phyloP scores from a whole-genome alignment of 169 alveolate genomes.

The Plasmodium billcollinsi region DNA sequence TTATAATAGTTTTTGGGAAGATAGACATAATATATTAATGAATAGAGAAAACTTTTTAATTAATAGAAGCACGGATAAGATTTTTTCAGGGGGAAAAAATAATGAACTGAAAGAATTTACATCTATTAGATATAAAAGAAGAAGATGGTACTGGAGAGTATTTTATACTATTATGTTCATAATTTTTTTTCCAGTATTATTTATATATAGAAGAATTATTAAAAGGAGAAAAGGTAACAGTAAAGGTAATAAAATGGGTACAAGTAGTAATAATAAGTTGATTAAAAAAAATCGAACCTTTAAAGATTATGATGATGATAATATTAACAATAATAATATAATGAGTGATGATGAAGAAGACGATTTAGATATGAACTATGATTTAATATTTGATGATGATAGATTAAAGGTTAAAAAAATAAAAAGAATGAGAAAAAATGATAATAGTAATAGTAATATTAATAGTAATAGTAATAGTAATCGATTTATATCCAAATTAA shows the following conservation, averaged over 20 bases:
- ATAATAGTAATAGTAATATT: neutral
- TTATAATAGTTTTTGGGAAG: too few species aligned
- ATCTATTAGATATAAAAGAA: slow-evolving; percentile 25
- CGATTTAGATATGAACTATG: slow-evolving; percentile 17
- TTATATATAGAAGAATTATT: slow-evolving; percentile 40
- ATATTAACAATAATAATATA: neutral
- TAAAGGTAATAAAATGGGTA: neutral
- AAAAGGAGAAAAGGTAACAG: slow-evolving; percentile 4
- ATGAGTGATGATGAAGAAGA: neutral
- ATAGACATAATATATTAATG: neutral
- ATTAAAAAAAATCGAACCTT: slow-evolving; percentile 31
- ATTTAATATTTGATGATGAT: slow-evolving; percentile 23
- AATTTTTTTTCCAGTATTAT: slow-evolving; percentile 56
- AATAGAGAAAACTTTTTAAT: slow-evolving; percentile 23
- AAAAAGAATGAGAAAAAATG: neutral
- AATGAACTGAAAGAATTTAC: slow-evolving; percentile 41
- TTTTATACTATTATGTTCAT: slow-evolving; percentile 45
- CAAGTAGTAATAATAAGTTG: slow-evolving; percentile 10
- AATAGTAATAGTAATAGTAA: neutral
- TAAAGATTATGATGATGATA: slow-evolving; percentile 32
- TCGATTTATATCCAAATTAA: too few species aligned
- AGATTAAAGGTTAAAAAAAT: slow-evolving; percentile 10
- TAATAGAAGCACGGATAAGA: slow-evolving; percentile 26
- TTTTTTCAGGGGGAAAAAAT: slow-evolving; percentile 12
- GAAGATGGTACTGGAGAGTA: slow-evolving; percentile 69